Evolutionary conservation across 2,329 filamentous ascomycete species (phyloP).

Genomic region (Aspergillus pseudoviridinutans): DNA sequence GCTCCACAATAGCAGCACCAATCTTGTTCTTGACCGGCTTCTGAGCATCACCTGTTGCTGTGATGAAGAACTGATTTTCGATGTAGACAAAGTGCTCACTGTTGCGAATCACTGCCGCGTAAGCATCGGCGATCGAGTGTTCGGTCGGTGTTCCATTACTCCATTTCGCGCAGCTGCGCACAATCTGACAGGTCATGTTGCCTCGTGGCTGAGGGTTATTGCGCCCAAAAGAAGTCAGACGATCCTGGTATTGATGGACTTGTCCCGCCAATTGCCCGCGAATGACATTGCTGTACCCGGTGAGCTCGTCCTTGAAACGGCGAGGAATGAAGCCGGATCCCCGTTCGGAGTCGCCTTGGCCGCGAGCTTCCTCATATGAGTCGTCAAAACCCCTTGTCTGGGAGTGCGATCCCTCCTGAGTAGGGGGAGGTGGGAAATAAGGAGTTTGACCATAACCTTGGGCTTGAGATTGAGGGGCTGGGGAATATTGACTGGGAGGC

Average conservation of each 20-base stretch:
- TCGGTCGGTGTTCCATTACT: slow-evolving; percentile 82
- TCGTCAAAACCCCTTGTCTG: slow-evolving; percentile 31
- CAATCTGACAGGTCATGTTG: slow-evolving; percentile 38
- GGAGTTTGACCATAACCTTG: slow-evolving; percentile 28
- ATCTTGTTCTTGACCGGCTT: slow-evolving; percentile 84
- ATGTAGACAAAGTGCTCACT: slow-evolving; percentile 95
- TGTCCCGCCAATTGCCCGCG: slow-evolving; percentile 40
- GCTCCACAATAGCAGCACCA: slow-evolving; percentile 88
- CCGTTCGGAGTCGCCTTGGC: slow-evolving; percentile 32
- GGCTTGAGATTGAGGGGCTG: neutral
- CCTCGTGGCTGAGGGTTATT: slow-evolving; percentile 22
- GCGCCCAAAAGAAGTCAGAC: slow-evolving; percentile 24
- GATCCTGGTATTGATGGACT: slow-evolving; percentile 43
- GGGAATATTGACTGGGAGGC: slow-evolving; percentile 21
- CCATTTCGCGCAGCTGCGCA: slow-evolving; percentile 91
- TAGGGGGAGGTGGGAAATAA: slow-evolving; percentile 42
- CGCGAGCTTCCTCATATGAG: slow-evolving; percentile 30
- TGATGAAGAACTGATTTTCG: slow-evolving; percentile 99
- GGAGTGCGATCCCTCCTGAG: slow-evolving; percentile 28
- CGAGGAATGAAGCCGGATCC: slow-evolving; percentile 29
- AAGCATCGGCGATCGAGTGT: slow-evolving; percentile 83
- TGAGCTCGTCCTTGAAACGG: slow-evolving; percentile 36
- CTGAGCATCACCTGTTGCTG: slow-evolving; percentile 82
- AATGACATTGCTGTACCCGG: slow-evolving; percentile 35
- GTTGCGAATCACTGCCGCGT: slow-evolving; percentile 76